A percentile compares a stretch with the other conserved stretches of the same genome.
Conservation (phyloP, 768 basidiomycete genomes). For the Russula compacta region DNA sequence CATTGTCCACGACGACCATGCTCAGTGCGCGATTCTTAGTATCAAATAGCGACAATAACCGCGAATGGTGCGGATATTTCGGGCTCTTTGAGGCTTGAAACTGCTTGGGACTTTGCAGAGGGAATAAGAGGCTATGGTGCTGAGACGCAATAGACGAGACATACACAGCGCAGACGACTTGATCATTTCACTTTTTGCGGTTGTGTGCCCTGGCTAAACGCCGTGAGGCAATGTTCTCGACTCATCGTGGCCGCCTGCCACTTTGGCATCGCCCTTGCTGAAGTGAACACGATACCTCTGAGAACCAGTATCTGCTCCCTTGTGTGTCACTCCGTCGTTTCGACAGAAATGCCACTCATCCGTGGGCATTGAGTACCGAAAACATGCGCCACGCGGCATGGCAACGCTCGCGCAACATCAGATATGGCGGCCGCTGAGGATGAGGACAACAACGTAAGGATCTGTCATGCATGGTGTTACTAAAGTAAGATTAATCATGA, state of each 20-base stretch:
- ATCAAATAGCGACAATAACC: slow-evolving; percentile 89
- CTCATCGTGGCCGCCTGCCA: neutral
- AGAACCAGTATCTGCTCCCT: too few relatives aligned
- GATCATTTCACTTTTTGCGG: neutral
- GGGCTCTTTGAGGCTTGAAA: slow-evolving; percentile 65
- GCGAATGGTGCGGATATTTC: slow-evolving; percentile 68
- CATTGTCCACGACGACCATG: neutral
- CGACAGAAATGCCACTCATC: neutral
- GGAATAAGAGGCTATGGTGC: slow-evolving; percentile 84
- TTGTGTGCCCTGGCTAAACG: neutral
- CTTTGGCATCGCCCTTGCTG: neutral
- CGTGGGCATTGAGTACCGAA: neutral
- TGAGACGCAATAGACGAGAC: slow-evolving; percentile 61
- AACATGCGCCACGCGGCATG: neutral
- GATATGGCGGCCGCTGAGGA: neutral
- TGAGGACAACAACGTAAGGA: neutral
- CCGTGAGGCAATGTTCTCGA: neutral
- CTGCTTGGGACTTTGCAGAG: slow-evolving; percentile 90
- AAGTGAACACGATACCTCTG: neutral
- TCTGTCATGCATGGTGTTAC: neutral
- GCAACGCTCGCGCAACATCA: neutral
- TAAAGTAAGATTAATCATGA: neutral
- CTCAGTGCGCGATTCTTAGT: slow-evolving; percentile 40
- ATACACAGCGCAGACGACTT: neutral
- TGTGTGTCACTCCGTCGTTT: neutral